Base-by-base conservation (phyloP, 2,329 filamentous ascomycete species). In the Trichoderma citrinoviride region DNA sequence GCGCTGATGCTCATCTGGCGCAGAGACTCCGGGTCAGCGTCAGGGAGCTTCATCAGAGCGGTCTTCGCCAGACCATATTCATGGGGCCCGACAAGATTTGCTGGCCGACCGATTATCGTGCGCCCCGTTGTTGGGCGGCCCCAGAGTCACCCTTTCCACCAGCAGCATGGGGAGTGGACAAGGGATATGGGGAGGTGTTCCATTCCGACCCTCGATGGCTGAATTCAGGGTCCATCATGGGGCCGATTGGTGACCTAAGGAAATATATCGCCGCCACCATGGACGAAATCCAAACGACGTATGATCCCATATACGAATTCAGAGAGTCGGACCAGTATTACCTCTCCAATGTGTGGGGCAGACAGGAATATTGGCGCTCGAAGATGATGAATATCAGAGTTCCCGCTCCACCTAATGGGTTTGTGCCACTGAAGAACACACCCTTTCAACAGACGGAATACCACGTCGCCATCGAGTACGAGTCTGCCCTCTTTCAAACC, bases 1-100 rank as follows among this genome's bases (percentile, higher is more conserved):
- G 80, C 57, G 83, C 82, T 29, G 86, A 90, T 67, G 73, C 75
- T 37, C 79, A 82, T 27, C 74, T 89, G 47, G 75, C 77, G 41
- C 74, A 78, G 57, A 80, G 78, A 44, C 86, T 86, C 67, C 83
- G 83, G 2, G 71, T 76, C 57, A 72, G 70, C 23, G 68, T 74
- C 19, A 65, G 73, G 58, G 72, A 76, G 43, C 67, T 71, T n/a
- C 70, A 73, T 27, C 66, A 67, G 17, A 71, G 69, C 5, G 74
- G 75, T 17, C 62, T 78, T 14, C 72, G 74, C 40, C 77, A 78
- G 52, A 78, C 77, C 7, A 72, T 82, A 57, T 77, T 81, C 63
- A 80, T 79, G 68, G 79, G 80, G 5, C 73, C 79, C 7, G 80
- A 82, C 72, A 81, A 82, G 71, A 69, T 78, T 40, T 80, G 79